These are phyloP conservation scores for Thozetella sp. DNA, from an alignment of 495 filamentous ascomycete genomes.

Conservation along the genomic window DNA sequence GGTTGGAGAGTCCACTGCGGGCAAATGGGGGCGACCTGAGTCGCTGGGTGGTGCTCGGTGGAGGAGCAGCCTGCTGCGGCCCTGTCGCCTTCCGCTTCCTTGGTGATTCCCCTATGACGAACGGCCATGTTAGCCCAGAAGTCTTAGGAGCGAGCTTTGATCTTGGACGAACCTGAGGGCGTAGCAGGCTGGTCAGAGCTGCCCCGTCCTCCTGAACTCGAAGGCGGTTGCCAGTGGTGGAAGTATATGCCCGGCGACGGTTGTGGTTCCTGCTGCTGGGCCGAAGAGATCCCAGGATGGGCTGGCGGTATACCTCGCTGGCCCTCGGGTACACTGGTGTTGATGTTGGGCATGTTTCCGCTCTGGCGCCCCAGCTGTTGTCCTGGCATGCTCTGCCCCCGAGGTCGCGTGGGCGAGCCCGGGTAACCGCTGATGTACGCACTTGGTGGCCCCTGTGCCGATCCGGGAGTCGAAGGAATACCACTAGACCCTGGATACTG, in stretches of 20 bases:
- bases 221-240: slow-evolving; percentile 88
- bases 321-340: slow-evolving; percentile 28
- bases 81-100: slow-evolving; percentile 75
- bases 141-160: slow-evolving; percentile 52
- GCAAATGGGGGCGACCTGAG: slow-evolving; percentile 59
- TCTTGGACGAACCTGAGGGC: slow-evolving; percentile 68
- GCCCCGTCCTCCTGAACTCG: slow-evolving; percentile 48
- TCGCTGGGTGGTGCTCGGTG: slow-evolving; percentile 51
- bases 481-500: slow-evolving; percentile 42
- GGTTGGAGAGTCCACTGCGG: slow-evolving; percentile 55
- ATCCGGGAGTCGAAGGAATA: slow-evolving; percentile 46
- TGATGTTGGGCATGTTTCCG: slow-evolving; percentile 26
- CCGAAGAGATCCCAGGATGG: slow-evolving; percentile 28
- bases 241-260: slow-evolving; percentile 76
- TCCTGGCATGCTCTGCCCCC: slow-evolving; percentile 41
- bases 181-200: slow-evolving; percentile 62
- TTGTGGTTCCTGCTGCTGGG: slow-evolving; percentile 47
- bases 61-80: slow-evolving; percentile 58
- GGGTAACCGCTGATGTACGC: slow-evolving; percentile 31
- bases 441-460: slow-evolving; percentile 35
- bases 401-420: slow-evolving; percentile 40
- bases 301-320: slow-evolving; percentile 14
- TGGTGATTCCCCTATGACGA: slow-evolving; percentile 61
- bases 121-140: slow-evolving; percentile 49
- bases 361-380: slow-evolving; percentile 15